Evolutionary conservation across 495 filamentous ascomycete species (phyloP).

Genomic region (Rhypophila decipiens): DNA sequence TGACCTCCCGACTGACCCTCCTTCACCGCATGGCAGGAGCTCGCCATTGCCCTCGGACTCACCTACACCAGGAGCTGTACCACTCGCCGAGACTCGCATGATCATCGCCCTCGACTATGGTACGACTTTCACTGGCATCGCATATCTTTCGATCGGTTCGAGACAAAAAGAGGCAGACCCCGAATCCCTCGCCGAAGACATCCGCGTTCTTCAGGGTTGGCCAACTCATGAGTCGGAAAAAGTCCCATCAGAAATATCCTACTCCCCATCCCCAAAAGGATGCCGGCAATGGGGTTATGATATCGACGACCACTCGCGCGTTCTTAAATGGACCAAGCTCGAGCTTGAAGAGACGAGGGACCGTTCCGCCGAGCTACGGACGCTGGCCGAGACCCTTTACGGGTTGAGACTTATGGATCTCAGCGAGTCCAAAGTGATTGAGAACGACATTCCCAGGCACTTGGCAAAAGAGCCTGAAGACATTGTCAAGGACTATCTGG

Average conservation of each 20-base stretch:
- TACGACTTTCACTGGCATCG: slow-evolving; percentile 26
- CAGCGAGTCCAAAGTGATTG: slow-evolving; percentile 8
- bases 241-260: slow-evolving; percentile 26
- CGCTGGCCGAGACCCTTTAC: slow-evolving; percentile 12
- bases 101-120: slow-evolving; percentile 31
- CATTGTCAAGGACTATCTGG: slow-evolving; percentile 26
- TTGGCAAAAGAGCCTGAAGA: slow-evolving; percentile 24
- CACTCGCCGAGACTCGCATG: slow-evolving; percentile 13
- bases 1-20: not conserved
- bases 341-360: slow-evolving; percentile 17
- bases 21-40: not conserved
- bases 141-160: slow-evolving; percentile 9
- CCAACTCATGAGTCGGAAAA: slow-evolving; percentile 14
- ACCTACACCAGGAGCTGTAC: not conserved
- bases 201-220: slow-evolving; percentile 21
- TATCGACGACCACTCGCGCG: slow-evolving; percentile 23
- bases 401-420: slow-evolving; percentile 12
- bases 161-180: slow-evolving; percentile 8
- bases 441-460: slow-evolving; percentile 23
- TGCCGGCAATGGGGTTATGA: slow-evolving; percentile 27
- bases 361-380: slow-evolving; percentile 10
- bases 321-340: slow-evolving; percentile 28
- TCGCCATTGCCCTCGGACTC: not conserved
- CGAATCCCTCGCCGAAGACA: slow-evolving; percentile 12
- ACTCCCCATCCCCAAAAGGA: slow-evolving; percentile 17